These are phyloP conservation scores for Heterobasidion parviporum DNA, from an alignment of 1,284 basidiomycete genomes.

Conservation along the genomic window DNA sequence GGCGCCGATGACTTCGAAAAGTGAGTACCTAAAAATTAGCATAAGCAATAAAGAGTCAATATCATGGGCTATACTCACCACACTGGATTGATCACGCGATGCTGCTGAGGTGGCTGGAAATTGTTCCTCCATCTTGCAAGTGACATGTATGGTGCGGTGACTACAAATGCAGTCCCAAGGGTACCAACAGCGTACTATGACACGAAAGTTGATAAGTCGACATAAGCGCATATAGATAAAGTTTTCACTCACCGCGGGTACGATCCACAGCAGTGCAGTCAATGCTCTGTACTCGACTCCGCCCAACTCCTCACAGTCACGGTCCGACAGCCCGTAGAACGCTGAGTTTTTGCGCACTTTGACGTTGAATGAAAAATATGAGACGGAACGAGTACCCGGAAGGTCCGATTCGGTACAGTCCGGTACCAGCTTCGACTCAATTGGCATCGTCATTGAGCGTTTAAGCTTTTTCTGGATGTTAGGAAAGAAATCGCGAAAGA, in stretches of 20 bases:
- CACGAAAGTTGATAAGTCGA: background rate
- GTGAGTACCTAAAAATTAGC: slow-evolving; percentile 33
- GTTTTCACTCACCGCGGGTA: slow-evolving; percentile 17
- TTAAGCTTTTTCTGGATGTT: slow-evolving; percentile 41
- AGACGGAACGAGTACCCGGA: slow-evolving; percentile 49
- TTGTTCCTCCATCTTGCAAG: slow-evolving; percentile 22
- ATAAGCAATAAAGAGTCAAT: too few species aligned
- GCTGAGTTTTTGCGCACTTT: slow-evolving; percentile 81
- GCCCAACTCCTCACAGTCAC: slow-evolving; percentile 87
- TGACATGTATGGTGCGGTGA: slow-evolving; percentile 44
- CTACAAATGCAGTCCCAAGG: slow-evolving; percentile 55
- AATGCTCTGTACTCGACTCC: slow-evolving; percentile 91
- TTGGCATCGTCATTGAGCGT: slow-evolving; percentile 66
- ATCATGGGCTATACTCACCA: slow-evolving; percentile 22
- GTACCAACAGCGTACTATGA: slow-evolving; percentile 34
- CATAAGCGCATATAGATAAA: background rate
- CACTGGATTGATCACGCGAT: slow-evolving; percentile 29
- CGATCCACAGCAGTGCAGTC: slow-evolving; percentile 60
- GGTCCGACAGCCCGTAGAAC: slow-evolving; percentile 73
- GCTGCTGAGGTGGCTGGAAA: slow-evolving; percentile 22
- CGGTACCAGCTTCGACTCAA: slow-evolving; percentile 56
- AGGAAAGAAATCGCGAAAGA: slow-evolving; percentile 53
- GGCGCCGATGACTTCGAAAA: slow-evolving; percentile 53
- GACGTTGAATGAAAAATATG: slow-evolving; percentile 85
- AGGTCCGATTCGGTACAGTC: slow-evolving; percentile 18